These are phyloP conservation scores for Globisporangium heterothallicum DNA, from an alignment of 352 stramenopile genomes.

Conservation along the genomic window DNA sequence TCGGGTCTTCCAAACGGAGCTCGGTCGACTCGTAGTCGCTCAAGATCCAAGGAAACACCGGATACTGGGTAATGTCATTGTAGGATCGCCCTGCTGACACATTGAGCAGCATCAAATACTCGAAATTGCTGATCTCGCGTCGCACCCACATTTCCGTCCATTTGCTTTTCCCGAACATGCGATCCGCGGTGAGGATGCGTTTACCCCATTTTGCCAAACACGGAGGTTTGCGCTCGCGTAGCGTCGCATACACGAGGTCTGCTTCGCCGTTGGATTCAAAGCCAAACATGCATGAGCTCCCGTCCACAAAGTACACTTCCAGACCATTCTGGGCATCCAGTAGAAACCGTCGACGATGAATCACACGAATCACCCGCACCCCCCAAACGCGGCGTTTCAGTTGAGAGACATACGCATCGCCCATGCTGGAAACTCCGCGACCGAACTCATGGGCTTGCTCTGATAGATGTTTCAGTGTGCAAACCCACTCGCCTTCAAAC, in stretches of 20 bases:
- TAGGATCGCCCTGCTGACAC: constrained; percentile 93
- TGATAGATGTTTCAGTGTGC: constrained; percentile 53
- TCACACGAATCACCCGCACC: constrained; percentile 73
- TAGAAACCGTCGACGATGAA: constrained; percentile 71
- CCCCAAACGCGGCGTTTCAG: constrained; percentile 73
- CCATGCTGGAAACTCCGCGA: constrained; percentile 18
- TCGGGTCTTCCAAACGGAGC: constrained; percentile 91
- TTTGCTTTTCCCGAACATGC: constrained; percentile 76
- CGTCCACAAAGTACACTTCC: constrained; percentile 85
- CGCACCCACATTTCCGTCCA: constrained; percentile 86
- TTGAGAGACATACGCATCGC: constrained; percentile 59
- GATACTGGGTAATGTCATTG: constrained; percentile 98
- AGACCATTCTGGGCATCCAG: constrained; percentile 67
- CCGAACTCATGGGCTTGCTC: constrained; percentile 18
- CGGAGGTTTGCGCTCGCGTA: constrained; percentile 76
- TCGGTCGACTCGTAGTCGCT: constrained; percentile 92
- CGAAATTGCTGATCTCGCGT: constrained; percentile 90
- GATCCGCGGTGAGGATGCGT: constrained; percentile 56
- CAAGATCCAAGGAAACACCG: constrained; percentile 98
- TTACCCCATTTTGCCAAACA: constrained; percentile 78
- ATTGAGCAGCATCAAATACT: constrained; percentile 97
- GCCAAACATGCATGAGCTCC: constrained; percentile 72
- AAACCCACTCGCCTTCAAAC: constrained; percentile 76
- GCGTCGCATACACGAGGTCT: constrained; percentile 71
- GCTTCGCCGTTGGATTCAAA: constrained; percentile 61